A percentile compares a stretch with the other conserved stretches of the same genome.
phyloP scores from a whole-genome alignment of 2,329 filamentous ascomycete genomes.

The Ascochyta clinopodiicola region DNA sequence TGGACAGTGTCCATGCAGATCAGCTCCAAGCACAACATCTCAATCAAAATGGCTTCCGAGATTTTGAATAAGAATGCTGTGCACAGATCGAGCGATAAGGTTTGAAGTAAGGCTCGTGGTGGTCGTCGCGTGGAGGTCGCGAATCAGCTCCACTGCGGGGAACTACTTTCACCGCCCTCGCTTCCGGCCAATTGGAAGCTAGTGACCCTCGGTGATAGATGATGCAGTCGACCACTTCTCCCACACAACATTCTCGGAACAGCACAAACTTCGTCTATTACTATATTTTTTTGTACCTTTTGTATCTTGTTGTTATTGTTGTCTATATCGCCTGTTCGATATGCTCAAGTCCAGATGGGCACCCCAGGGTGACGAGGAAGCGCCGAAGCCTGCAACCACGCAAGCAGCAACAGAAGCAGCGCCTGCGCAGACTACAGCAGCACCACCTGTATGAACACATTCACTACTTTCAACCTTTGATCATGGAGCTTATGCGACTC shows the following conservation, averaged over 20 bases:
- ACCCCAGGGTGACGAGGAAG: slow-evolving; percentile 25
- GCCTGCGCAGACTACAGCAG: slow-evolving; percentile 19
- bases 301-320: not conserved
- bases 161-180: slow-evolving; percentile 17
- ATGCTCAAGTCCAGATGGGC: slow-evolving; percentile 47
- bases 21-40: not conserved
- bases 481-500: not conserved
- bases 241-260: not conserved
- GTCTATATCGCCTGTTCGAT: not conserved
- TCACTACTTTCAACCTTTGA: not conserved
- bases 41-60: not conserved
- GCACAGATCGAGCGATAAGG: too few relatives aligned
- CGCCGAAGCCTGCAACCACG: slow-evolving; percentile 11
- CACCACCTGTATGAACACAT: slow-evolving; percentile 15
- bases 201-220: slow-evolving; percentile 2
- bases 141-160: slow-evolving; percentile 10
- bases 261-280: not conserved
- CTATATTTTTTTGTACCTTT: not conserved
- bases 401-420: slow-evolving; percentile 10
- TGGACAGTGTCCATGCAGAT: not conserved
- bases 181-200: slow-evolving; percentile 1
- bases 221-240: slow-evolving; percentile 8
- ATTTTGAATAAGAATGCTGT: too few relatives aligned
- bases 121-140: not conserved
- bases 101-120: not conserved